A percentile compares a stretch with the other conserved stretches of the same genome.
These are phyloP conservation scores for Ophiocordyceps camponoti-floridani DNA, from an alignment of 2,329 filamentous ascomycete genomes.

Conservation along the genomic window DNA sequence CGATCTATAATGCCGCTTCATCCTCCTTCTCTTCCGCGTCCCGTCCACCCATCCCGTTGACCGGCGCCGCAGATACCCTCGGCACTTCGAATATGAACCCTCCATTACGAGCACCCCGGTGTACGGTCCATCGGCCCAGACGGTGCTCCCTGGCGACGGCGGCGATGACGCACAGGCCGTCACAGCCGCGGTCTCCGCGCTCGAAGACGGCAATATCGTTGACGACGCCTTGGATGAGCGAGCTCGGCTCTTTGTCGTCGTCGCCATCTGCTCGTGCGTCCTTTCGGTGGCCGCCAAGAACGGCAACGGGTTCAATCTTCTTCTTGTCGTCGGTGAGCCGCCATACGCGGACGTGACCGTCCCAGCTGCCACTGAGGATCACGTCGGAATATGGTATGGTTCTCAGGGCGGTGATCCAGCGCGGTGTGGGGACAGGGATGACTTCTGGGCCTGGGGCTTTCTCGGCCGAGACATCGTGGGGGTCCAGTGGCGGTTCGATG, in stretches of 20 bases:
- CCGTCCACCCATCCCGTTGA: conserved; percentile 16
- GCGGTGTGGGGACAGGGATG: conserved; percentile 47
- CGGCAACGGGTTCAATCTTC: conserved; percentile 54
- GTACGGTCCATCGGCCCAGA: conserved; percentile 63
- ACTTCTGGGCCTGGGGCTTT: conserved; percentile 38
- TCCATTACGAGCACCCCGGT: conserved; percentile 52
- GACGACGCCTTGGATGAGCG: conserved; percentile 51
- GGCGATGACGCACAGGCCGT: conserved; percentile 70
- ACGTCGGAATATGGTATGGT: conserved; percentile 82
- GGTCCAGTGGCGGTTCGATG: conserved; percentile 51
- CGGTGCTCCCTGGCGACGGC: conserved; percentile 76
- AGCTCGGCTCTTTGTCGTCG: conserved; percentile 8
- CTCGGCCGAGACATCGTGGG: conserved; percentile 59
- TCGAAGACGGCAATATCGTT: conserved; percentile 85
- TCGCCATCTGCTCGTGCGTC: conserved; percentile 8
- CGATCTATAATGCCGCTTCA: conserved; percentile 3
- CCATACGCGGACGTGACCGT: conserved; percentile 71
- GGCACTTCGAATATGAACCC: conserved; percentile 79
- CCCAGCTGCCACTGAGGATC: conserved; percentile 86
- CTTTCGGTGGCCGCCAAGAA: conserved; percentile 29
- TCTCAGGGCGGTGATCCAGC: conserved; percentile 79
- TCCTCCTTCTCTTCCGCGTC: conserved; percentile 6
- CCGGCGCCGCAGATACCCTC: conserved; percentile 10
- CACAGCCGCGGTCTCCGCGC: conserved; percentile 55
- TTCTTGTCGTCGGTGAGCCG: conserved; percentile 67